Evolutionary conservation across 345 rosid species (phyloP), one percentile per base, ranked within the genome.

Genomic region (Brassica carinata): DNA sequence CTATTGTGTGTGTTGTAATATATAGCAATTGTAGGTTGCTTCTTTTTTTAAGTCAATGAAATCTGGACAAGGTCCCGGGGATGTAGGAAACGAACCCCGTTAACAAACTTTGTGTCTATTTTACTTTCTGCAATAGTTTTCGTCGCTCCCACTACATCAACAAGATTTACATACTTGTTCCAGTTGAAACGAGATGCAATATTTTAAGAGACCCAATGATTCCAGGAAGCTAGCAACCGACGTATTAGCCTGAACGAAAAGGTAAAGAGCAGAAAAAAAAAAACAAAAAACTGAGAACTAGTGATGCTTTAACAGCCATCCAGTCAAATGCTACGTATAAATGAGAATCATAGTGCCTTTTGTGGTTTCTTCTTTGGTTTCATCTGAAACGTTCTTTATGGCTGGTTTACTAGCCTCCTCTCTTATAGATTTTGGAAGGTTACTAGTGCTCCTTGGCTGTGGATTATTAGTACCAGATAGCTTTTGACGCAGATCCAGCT

Each of bases 191-290:
- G 88, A 79, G 68, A 90, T 92, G 0, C 86, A 82, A 79, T 94
- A 94, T 67, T 92, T 94, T 73, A 91, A 94, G 10, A 92, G 91
- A 78, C 91, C 97, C 86, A 94, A 75, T 3, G 97, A 94, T 76
- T 75, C 89, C 74, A 94, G 81, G 81, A 94, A 92, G 74, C 82
- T 78, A 74, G 91, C 94, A 67, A 92, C 85, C 0, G 93, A 84
- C 15, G 79, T 51, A 76, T 86, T 90, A 65, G 79, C 84, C 92
- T 94, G 91, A 86, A 83, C 7, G 19, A 72, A 72, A 80, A 51
- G 40, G 5, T 3, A 51, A 62, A 23, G 26, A 23, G 26, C 26
- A 23, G 26, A 23, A 13, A 27, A 17, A 63, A 36, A 7, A 38
- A 38, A 38, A 43, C 11, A 17, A 40, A 2, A 23, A 23, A 23